phyloP scores from a whole-genome alignment of 2,329 filamentous ascomycete genomes.

The Cryoendolithus antarcticus region DNA sequence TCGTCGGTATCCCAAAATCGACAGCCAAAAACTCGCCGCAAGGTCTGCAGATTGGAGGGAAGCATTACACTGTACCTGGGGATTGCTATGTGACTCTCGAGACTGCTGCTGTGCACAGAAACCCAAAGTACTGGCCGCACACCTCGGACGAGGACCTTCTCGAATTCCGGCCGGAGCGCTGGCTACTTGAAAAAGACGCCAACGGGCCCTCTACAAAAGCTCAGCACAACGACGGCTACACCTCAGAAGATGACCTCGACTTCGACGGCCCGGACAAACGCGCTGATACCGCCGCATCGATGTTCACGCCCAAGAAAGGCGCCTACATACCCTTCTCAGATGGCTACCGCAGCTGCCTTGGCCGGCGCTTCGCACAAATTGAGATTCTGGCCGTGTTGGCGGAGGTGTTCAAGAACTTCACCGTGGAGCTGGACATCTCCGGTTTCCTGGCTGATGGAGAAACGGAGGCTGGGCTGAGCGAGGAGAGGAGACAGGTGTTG shows the following conservation, averaged over 20 bases:
- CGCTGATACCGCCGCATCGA: conserved; percentile 44
- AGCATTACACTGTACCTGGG: conserved; percentile 45
- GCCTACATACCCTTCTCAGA: conserved; percentile 45
- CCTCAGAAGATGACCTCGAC: conserved; percentile 21
- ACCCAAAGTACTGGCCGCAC: conserved; percentile 61
- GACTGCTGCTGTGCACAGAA: conserved; percentile 47
- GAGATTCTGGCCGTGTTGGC: conserved; percentile 42
- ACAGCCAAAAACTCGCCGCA: conserved; percentile 36
- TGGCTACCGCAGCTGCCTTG: conserved; percentile 43
- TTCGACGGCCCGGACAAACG: conserved; percentile 47
- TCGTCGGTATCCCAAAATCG: conserved; percentile 60
- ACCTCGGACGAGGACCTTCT: conserved; percentile 44
- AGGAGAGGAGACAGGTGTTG: conserved; percentile 40
- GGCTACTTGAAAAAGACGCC: conserved; percentile 39
- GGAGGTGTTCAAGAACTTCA: conserved; percentile 44
- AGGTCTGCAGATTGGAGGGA: conserved; percentile 46
- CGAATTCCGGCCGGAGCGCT: conserved; percentile 60
- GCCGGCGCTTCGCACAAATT: conserved; percentile 44
- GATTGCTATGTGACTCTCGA: conserved; percentile 44
- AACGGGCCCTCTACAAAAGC: conserved; percentile 10
- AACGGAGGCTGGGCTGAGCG: conserved; percentile 26
- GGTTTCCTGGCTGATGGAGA: conserved; percentile 31
- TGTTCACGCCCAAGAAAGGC: conserved; percentile 46
- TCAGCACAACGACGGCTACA: conserved; percentile 21
- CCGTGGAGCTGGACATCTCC: conserved; percentile 56